These are phyloP conservation scores for Coniferiporia weirii DNA, from an alignment of 1,284 basidiomycete species.

Conservation along the genomic window DNA sequence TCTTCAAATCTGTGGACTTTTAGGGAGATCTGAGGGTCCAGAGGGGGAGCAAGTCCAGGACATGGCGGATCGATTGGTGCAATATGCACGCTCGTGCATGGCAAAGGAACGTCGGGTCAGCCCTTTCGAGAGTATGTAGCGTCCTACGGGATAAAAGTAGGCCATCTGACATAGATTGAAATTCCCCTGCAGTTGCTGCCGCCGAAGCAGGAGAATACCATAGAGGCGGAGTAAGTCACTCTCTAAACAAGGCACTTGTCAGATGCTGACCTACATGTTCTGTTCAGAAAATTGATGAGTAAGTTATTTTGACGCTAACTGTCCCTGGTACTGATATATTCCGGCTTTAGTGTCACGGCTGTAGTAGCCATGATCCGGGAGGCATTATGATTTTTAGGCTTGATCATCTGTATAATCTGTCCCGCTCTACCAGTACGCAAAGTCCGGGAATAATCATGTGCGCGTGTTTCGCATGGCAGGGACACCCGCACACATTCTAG, in stretches of 20 bases:
- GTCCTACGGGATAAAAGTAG: not conserved
- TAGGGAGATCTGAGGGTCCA: constrained; percentile 47
- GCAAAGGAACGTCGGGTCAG: constrained; percentile 53
- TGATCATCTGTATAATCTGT: not conserved
- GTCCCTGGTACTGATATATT: constrained; percentile 7
- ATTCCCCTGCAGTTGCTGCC: constrained; percentile 48
- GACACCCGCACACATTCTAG: no score
- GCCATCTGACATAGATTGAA: constrained; percentile 4
- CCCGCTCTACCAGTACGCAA: not conserved
- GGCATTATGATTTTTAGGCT: constrained; percentile 31
- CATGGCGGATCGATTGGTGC: constrained; percentile 67
- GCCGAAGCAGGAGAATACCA: constrained; percentile 58
- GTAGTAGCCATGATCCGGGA: constrained; percentile 57
- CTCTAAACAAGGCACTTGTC: not conserved
- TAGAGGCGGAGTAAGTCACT: constrained; percentile 60
- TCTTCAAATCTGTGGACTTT: constrained; percentile 58
- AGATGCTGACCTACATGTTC: constrained; percentile 16
- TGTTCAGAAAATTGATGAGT: constrained; percentile 59
- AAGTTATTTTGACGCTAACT: constrained; percentile 27
- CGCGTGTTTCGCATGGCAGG: no score
- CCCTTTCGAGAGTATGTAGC: constrained; percentile 62
- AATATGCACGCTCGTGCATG: constrained; percentile 68
- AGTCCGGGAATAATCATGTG: no score
- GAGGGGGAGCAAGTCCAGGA: constrained; percentile 60
- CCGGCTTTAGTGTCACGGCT: constrained; percentile 46